Base-by-base conservation (phyloP, 176 grass and related monocot genomes). In the Carex kokanica region DNA sequence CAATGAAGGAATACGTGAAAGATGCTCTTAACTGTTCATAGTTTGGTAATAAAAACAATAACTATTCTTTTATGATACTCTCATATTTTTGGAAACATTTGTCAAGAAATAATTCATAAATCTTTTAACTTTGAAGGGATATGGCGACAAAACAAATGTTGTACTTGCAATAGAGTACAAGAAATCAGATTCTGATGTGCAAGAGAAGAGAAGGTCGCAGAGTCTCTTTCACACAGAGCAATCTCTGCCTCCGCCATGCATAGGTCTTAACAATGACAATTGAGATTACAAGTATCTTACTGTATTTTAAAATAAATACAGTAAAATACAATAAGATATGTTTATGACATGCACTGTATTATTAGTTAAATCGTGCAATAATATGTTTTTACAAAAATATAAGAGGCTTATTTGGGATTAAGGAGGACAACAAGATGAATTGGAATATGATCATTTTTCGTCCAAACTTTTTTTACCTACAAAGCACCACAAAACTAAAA, bases 1-100 rank as follows among this genome's bases (percentile, higher is more conserved):
- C 88, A 45, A 98, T 98, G 95, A 91, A 98, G 81, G 92, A 98
- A 83, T 98, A 98, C 64, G 88, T 98, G 17, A 95, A 74, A 89
- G 90, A 98, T 80, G 89, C 92, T 45, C 95, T n/a, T 91, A 78
- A 88, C 87, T 21, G 60, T 69, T 84, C 80, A 77, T 27, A 94
- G 79, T 65, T 38, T 66, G 60, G 79, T 82, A 82, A 66, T 80
- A 61, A 62, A 75, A 75, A 5, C 6, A 51, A 24, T 25, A 25
- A 51, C 29, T 13, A 65, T 3, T 24, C 32, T 63, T 84, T 41
- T 25, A 40, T 75, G 3, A 60, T 32, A 71, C 60, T 60, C 4
- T 59, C 34, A 70, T 13, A 84, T 73, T 58, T 74, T 40, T 59
- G 14, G 29, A 29, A 45, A 24, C n/a, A 40, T 31, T 81, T 81